Base-by-base conservation (phyloP, 2,329 filamentous ascomycete genomes). In the Nakataea oryzae region DNA sequence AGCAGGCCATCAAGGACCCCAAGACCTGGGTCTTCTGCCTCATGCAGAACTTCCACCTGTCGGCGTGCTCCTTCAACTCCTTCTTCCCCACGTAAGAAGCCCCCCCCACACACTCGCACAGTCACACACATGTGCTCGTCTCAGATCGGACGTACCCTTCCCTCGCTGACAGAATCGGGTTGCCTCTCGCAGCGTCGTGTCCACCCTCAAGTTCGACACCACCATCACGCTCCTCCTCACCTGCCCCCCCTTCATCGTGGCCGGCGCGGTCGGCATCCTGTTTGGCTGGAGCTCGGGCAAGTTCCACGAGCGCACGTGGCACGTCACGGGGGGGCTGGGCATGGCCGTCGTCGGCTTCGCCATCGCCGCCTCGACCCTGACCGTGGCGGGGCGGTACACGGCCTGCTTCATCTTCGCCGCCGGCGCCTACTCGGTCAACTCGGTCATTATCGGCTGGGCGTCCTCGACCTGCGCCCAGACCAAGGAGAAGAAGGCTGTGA, bases 381-480 rank as follows among this genome's bases (percentile, higher is more conserved):
- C 24, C n/a, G 59, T 61, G 11, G 76, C 69, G 0, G 72, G 76
- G 32, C 76, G 79, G n/a, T 83, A 82, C 63, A 71, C 76, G 0
- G 78, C 76, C 3, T 76, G 79, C 2, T 83, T 78, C 64, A 67
- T 83, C 68, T 75, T 74, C 11, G 74, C 76, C 0, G 74, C 74
- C 0, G 77, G 76, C 27, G 74, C 78, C 71, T 91, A 90, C 68
- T 84, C 87, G 0, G 80, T 80, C n/a, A 88, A 90, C 65, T 81
- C 83, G 1, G 86, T 90, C 67, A 86, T 88, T 28, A 76, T 91
- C n/a, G 85, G 87, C 0, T 91, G 88, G 88, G 82, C 86, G n/a
- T 72, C 86, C 34, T 86, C 89, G 70, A 90, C 90, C 70, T 86
- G 89, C 71, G 86, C 87, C 17, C 59, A 60, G 59, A 84, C 78